These are phyloP conservation scores for Friedmanniomyces simplex DNA, from an alignment of 495 filamentous ascomycete genomes.

Conservation along the genomic window DNA sequence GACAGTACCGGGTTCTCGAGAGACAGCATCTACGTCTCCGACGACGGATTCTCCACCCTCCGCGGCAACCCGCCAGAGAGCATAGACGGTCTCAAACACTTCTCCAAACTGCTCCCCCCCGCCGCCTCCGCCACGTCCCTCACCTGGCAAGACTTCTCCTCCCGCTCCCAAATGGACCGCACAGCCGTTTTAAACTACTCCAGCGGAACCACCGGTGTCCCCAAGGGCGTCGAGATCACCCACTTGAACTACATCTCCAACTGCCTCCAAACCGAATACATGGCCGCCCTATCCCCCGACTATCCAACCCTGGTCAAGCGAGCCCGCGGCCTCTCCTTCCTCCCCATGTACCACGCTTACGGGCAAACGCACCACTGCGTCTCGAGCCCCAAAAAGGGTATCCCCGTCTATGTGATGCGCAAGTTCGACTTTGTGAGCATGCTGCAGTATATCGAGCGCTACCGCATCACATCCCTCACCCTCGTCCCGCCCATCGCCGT, in stretches of 20 bases:
- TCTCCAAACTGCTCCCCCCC: conserved; percentile 27
- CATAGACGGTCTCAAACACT: conserved; percentile 22
- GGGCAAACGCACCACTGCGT: conserved; percentile 40
- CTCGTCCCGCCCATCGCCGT: conserved; percentile 62
- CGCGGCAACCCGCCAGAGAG: conserved; percentile 12
- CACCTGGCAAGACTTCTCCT: conserved; percentile 24
- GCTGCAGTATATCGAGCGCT: conserved; percentile 55
- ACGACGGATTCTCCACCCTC: conserved; percentile 28
- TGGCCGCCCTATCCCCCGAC: conserved; percentile 39
- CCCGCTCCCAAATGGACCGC: conserved; percentile 19
- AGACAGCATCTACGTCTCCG: conserved; percentile 28
- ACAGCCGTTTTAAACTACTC: conserved; percentile 53
- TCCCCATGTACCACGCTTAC: conserved; percentile 70
- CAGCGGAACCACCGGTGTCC: conserved; percentile 69
- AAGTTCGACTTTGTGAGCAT: conserved; percentile 64
- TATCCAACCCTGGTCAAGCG: conserved; percentile 27
- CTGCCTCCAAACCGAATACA: conserved; percentile 41
- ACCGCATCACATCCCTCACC: conserved; percentile 53
- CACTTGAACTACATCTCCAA: conserved; percentile 67
- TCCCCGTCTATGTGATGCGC: conserved; percentile 58
- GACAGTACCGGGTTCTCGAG: conserved; percentile 17
- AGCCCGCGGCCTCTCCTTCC: conserved; percentile 43
- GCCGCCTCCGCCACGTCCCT: conserved; percentile 19
- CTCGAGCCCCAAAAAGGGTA: conserved; percentile 27
- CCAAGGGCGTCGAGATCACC: conserved; percentile 74